A percentile compares a stretch with the other conserved stretches of the same genome.
Evolutionary conservation across 2,329 filamentous ascomycete genomes (phyloP).

Genomic region (Ceratocystis harringtonii): DNA sequence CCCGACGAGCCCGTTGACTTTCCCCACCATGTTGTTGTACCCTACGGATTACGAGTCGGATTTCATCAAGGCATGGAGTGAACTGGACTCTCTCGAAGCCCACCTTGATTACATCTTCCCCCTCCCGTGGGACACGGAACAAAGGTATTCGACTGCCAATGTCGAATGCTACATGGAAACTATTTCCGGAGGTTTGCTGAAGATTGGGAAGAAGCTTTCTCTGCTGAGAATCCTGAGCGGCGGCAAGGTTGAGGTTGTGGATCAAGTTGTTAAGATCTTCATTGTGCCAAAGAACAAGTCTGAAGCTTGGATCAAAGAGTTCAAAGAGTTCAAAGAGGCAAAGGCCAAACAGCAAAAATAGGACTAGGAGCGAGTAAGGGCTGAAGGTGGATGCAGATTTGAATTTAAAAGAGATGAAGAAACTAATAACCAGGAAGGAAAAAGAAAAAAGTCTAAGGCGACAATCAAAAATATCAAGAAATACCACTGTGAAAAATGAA

Average conservation of each 20-base stretch:
- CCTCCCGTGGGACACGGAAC: constrained; percentile 63
- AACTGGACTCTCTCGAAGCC: constrained; percentile 58
- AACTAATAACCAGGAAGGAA: not conserved
- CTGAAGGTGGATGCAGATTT: not conserved
- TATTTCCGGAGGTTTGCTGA: constrained; percentile 60
- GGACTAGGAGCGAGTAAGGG: too few species aligned
- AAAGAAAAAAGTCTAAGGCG: not conserved
- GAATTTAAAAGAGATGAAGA: constrained; percentile 12
- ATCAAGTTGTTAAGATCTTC: constrained; percentile 69
- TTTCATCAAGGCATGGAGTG: constrained; percentile 76
- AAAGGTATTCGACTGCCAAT: constrained; percentile 46
- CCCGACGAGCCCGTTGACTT: constrained; percentile 52
- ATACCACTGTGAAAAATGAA: not conserved
- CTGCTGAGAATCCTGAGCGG: constrained; percentile 59
- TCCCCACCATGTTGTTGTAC: constrained; percentile 76
- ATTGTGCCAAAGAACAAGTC: constrained; percentile 61
- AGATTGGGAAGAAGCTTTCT: constrained; percentile 72
- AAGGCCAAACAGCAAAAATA: constrained; percentile 35
- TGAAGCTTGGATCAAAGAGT: constrained; percentile 64
- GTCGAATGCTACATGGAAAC: constrained; percentile 92
- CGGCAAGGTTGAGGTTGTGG: constrained; percentile 73
- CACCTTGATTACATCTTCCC: constrained; percentile 80
- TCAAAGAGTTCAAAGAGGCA: constrained; percentile 69
- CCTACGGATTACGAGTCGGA: constrained; percentile 70
- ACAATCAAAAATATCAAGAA: constrained; percentile 3